Conservation (phyloP, 352 stramenopile species). For the Phytophthora tubulina region DNA sequence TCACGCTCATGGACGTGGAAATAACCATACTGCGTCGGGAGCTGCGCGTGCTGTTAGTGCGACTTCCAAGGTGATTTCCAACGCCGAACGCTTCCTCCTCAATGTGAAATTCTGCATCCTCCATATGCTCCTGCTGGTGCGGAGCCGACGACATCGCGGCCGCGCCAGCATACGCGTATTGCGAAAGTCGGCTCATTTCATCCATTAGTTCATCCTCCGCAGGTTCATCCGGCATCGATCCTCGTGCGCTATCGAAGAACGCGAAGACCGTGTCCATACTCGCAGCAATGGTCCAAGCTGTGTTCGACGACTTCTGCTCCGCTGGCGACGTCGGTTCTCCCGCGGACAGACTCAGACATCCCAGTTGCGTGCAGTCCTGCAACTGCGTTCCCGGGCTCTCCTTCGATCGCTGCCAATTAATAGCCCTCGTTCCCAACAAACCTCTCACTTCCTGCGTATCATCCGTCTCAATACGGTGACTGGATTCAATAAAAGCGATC, state of each 20-base stretch:
- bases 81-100: constrained; percentile 32
- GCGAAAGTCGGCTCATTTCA: constrained; percentile 79
- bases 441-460: constrained; percentile 76
- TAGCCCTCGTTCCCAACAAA: constrained; percentile 72
- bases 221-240: constrained; percentile 80
- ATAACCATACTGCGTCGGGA: constrained; percentile 85
- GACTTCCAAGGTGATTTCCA: constrained; percentile 41
- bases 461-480: constrained; percentile 70
- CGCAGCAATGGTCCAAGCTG: constrained; percentile 82
- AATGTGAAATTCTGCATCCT: constrained; percentile 81
- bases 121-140: constrained; percentile 69
- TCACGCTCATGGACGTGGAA: constrained; percentile 81
- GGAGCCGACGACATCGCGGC: constrained; percentile 58
- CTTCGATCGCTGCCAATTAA: constrained; percentile 86
- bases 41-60: constrained; percentile 49
- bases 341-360: constrained; percentile 80
- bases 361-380: constrained; percentile 74
- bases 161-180: constrained; percentile 76
- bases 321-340: constrained; percentile 65
- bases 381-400: constrained; percentile 75
- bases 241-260: constrained; percentile 85
- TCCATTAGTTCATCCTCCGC: constrained; percentile 81
- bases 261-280: constrained; percentile 89
- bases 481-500: constrained; percentile 87
- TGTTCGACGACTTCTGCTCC: constrained; percentile 84